A percentile compares a stretch with the other conserved stretches of the same genome.
phyloP scores from a whole-genome alignment of 1,284 basidiomycete genomes.

The Agaricales sp. region DNA sequence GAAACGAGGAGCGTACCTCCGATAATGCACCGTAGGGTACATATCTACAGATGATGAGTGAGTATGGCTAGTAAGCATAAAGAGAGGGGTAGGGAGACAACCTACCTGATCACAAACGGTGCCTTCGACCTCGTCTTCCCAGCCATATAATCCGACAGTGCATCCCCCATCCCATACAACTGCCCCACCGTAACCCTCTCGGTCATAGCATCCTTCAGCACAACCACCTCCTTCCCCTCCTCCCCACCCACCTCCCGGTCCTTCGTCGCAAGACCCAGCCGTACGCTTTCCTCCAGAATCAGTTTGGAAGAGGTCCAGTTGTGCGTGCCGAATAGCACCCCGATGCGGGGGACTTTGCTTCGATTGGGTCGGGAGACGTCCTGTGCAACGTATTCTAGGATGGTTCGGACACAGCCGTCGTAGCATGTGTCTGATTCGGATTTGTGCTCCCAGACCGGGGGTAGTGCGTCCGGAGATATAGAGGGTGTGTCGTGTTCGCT shows the following conservation, averaged over 20 bases:
- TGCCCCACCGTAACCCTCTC: constrained; percentile 75
- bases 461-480: constrained; percentile 46
- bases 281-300: constrained; percentile 53
- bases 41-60: constrained; percentile 35
- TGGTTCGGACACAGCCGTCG: constrained; percentile 52
- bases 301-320: constrained; percentile 61
- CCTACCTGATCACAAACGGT: constrained; percentile 71
- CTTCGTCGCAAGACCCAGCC: constrained; percentile 40
- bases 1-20: constrained; percentile 34
- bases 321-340: constrained; percentile 81
- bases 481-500: constrained; percentile 11
- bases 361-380: constrained; percentile 24
- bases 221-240: constrained; percentile 21
- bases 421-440: constrained; percentile 76
- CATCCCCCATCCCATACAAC: constrained; percentile 83
- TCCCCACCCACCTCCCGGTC: constrained; percentile 13
- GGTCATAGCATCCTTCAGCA: constrained; percentile 40
- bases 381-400: constrained; percentile 50
- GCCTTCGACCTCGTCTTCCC: constrained; percentile 40
- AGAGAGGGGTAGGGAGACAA: constrained; percentile 8
- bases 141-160: constrained; percentile 64
- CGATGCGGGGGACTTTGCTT: constrained; percentile 37
- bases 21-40: constrained; percentile 77
- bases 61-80: constrained; percentile 15
- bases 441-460: constrained; percentile 65